These are phyloP conservation scores for Blastocystis sp. DNA, from an alignment of 352 stramenopile genomes.

Conservation along the genomic window DNA sequence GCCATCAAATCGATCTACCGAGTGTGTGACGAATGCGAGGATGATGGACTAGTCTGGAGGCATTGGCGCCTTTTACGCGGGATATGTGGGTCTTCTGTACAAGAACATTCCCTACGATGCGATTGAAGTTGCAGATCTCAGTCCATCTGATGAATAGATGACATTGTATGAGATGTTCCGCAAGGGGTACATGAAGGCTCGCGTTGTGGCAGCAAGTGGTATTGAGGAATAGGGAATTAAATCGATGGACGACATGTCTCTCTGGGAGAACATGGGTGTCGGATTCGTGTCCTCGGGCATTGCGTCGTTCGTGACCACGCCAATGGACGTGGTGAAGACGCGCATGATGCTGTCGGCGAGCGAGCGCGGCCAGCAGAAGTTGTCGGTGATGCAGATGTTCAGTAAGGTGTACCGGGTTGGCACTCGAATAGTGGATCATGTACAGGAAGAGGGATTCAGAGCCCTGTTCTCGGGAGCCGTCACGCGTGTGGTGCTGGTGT, in stretches of 20 bases:
- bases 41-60: constrained; percentile 58
- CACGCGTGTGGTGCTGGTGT: constrained; percentile 52
- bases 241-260: constrained; percentile 51
- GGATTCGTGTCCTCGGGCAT: constrained; percentile 51
- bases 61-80: constrained; percentile 53
- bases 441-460: constrained; percentile 61
- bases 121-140: constrained; percentile 19
- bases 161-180: constrained; percentile 65
- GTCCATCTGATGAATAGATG: constrained; percentile 7
- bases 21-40: background rate
- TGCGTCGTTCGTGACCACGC: constrained; percentile 53
- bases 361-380: constrained; percentile 11
- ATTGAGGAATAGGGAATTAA: constrained; percentile 20
- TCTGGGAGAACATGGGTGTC: constrained; percentile 31
- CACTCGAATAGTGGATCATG: background rate
- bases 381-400: constrained; percentile 46
- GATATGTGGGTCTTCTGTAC: constrained; percentile 54
- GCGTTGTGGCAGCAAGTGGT: background rate
- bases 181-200: constrained; percentile 37
- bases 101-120: constrained; percentile 69
- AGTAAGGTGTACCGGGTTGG: constrained; percentile 44
- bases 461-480: constrained; percentile 66
- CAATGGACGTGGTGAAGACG: constrained; percentile 68
- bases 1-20: constrained; percentile 67
- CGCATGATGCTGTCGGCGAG: constrained; percentile 64